Percentiles rank a stretch among this genome's conserved stretches.
phyloP scores from a whole-genome alignment of 1,284 basidiomycete species.

The Malassezia pachydermatis region DNA sequence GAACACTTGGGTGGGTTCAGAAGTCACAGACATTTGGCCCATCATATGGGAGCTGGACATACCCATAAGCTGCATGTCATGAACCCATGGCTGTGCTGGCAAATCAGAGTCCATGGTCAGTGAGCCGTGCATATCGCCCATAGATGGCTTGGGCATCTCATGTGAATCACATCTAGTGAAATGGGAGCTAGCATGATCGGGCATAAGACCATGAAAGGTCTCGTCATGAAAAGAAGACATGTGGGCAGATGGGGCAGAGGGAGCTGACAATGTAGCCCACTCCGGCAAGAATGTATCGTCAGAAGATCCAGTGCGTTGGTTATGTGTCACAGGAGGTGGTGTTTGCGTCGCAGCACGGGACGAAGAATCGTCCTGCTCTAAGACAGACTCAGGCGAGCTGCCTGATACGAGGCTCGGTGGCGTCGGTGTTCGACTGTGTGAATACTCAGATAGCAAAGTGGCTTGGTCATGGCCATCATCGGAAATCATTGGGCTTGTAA shows the following conservation, averaged over 20 bases:
- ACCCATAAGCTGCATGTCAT: background rate
- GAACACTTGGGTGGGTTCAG: background rate
- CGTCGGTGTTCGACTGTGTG: conserved; percentile 8
- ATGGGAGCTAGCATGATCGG: too few relatives aligned
- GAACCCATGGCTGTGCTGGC: background rate
- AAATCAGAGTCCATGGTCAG: background rate
- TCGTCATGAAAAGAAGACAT: background rate
- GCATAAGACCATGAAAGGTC: background rate
- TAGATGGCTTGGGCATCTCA: too few relatives aligned
- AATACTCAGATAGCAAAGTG: too few relatives aligned
- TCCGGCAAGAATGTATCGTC: conserved; percentile 5
- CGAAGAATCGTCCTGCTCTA: conserved; percentile 9
- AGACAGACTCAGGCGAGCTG: conserved; percentile 16
- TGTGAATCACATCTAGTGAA: too few relatives aligned
- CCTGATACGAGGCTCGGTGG: conserved; percentile 15
- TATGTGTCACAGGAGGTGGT: background rate
- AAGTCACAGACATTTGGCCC: background rate
- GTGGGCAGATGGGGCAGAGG: background rate
- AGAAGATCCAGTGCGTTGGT: too few relatives aligned
- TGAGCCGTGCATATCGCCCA: background rate
- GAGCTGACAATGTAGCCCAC: background rate
- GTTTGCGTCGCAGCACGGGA: background rate
- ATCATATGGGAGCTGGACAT: background rate
- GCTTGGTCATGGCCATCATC: background rate
- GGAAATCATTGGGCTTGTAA: background rate